These are phyloP conservation scores for Ophiosphaerella korrae DNA, from an alignment of 2,329 filamentous ascomycete species.

Conservation along the genomic window DNA sequence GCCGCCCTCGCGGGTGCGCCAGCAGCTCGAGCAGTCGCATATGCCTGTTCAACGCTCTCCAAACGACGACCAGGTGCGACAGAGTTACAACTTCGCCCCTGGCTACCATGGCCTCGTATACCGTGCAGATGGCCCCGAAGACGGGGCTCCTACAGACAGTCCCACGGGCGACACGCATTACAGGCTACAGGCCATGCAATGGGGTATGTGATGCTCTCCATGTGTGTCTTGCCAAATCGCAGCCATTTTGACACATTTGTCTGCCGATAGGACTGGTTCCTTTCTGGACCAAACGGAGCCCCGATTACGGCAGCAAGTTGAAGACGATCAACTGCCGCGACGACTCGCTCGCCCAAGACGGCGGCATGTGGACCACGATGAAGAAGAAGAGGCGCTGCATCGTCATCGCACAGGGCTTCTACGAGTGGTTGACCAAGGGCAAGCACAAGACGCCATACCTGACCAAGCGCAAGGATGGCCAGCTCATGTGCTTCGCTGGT, in stretches of 20 bases:
- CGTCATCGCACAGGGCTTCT: constrained; percentile 89
- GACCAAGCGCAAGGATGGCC: constrained; percentile 78
- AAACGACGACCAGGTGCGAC: constrained; percentile 70
- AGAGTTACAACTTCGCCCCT: constrained; percentile 92
- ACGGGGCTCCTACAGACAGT: constrained; percentile 38
- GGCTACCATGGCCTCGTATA: constrained; percentile 86
- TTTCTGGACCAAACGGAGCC: constrained; percentile 87
- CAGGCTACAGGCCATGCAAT: constrained; percentile 91
- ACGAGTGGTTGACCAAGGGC: constrained; percentile 88
- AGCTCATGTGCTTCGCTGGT: constrained; percentile 86
- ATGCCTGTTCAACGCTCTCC: constrained; percentile 76
- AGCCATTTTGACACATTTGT: neutral
- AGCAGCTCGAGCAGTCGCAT: constrained; percentile 72
- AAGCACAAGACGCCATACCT: constrained; percentile 87
- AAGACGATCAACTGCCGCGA: constrained; percentile 95
- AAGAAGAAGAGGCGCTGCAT: constrained; percentile 88
- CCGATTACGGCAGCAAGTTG: constrained; percentile 76
- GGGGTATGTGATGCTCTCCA: constrained; percentile 59
- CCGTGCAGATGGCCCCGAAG: constrained; percentile 71
- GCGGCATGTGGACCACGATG: constrained; percentile 91
- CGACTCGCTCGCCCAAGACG: constrained; percentile 76
- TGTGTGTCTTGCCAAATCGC: constrained; percentile 14
- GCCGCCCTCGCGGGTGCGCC: constrained; percentile 77
- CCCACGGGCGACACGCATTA: constrained; percentile 60
- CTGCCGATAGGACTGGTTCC: constrained; percentile 69